Conservation (phyloP, 345 rosid species). For the Pugionium cornutum region DNA sequence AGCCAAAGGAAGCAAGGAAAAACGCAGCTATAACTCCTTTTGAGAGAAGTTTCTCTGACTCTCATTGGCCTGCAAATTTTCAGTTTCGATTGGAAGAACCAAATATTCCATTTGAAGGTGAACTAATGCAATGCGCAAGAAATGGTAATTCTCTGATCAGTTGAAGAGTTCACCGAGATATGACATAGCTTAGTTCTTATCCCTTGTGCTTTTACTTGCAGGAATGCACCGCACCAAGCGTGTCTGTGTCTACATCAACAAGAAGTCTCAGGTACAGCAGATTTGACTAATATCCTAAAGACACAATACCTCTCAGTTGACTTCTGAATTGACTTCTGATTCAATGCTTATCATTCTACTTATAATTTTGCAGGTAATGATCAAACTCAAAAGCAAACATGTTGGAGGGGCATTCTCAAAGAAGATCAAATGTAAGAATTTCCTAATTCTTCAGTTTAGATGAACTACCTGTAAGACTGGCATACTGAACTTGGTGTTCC, state of each 20-base stretch:
- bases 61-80: slow-evolving; percentile 45
- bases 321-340: slow-evolving; percentile 13
- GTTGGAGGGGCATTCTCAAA: slow-evolving; percentile 46
- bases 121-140: slow-evolving; percentile 38
- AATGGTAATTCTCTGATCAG: slow-evolving; percentile 33
- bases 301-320: slow-evolving; percentile 18
- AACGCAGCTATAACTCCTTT: slow-evolving; percentile 83
- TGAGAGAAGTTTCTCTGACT: slow-evolving; percentile 59
- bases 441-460: slow-evolving; percentile 7
- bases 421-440: slow-evolving; percentile 40
- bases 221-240: slow-evolving; percentile 40
- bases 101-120: slow-evolving; percentile 39
- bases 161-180: slow-evolving; percentile 16
- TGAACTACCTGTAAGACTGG: slow-evolving; percentile 14
- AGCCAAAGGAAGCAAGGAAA: slow-evolving; percentile 83
- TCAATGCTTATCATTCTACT: slow-evolving; percentile 27
- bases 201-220: slow-evolving; percentile 24
- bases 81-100: slow-evolving; percentile 36
- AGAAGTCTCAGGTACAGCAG: slow-evolving; percentile 41
- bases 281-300: slow-evolving; percentile 15
- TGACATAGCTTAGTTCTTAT: slow-evolving; percentile 19
- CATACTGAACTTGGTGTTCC: slow-evolving; percentile 21
- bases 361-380: slow-evolving; percentile 37
- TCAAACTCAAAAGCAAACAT: slow-evolving; percentile 47
- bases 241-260: slow-evolving; percentile 40